phyloP scores from a whole-genome alignment of 768 basidiomycete species.

The Trametes maxima region DNA sequence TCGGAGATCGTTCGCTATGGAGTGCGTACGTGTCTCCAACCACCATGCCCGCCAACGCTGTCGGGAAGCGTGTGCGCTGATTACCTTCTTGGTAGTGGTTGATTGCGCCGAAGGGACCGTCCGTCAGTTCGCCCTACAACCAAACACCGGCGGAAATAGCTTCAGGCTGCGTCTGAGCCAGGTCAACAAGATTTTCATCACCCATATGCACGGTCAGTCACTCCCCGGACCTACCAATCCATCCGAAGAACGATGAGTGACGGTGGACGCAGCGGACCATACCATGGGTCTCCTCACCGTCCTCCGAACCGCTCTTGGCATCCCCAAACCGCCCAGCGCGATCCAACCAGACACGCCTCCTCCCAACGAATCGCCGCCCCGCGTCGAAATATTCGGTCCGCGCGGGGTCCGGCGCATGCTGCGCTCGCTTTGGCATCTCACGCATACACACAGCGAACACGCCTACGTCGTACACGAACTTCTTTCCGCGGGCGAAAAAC shows the following conservation, averaged over 20 bases:
- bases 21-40: conserved; percentile 45
- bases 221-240: not conserved
- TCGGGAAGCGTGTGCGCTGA: not conserved
- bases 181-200: conserved; percentile 75
- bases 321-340: conserved; percentile 42
- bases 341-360: conserved; percentile 11
- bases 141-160: conserved; percentile 34
- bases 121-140: conserved; percentile 65
- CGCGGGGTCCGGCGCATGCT: conserved; percentile 76
- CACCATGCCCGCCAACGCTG: not conserved
- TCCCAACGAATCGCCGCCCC: conserved; percentile 34
- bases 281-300: conserved; percentile 73
- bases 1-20: conserved; percentile 62
- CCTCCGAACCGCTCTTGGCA: conserved; percentile 55
- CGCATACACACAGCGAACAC: conserved; percentile 59
- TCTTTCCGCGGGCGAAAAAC: conserved; percentile 53
- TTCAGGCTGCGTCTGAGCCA: conserved; percentile 43
- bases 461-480: conserved; percentile 82
- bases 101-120: conserved; percentile 84
- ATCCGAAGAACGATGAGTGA: not conserved
- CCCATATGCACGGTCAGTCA: conserved; percentile 77
- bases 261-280: conserved; percentile 57
- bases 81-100: conserved; percentile 53
- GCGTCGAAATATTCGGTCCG: conserved; percentile 77
- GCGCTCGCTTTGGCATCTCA: conserved; percentile 69